Percentiles rank a stretch among this genome's conserved stretches.
Conservation (phyloP, 352 stramenopile genomes). For the Aphanomyces stellatus region DNA sequence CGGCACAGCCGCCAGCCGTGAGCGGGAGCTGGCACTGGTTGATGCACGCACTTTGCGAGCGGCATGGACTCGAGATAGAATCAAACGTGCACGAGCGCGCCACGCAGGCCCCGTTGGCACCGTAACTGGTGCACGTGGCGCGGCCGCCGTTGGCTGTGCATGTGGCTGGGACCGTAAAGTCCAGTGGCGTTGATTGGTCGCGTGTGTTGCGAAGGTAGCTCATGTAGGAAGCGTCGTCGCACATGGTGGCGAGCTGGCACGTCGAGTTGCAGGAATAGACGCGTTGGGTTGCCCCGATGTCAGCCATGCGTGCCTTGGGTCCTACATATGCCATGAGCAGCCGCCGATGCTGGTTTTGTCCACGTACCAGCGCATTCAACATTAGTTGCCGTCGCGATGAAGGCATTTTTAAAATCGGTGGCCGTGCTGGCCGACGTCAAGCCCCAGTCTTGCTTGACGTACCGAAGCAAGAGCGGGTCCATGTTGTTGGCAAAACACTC, state of each 20-base stretch:
- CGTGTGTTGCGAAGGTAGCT: not conserved
- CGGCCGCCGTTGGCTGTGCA: not conserved
- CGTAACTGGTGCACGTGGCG: not conserved
- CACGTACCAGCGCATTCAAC: not conserved
- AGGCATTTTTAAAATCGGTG: not conserved
- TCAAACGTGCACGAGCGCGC: conserved; percentile 5
- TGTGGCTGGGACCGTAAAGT: not conserved
- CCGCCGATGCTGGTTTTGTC: not conserved
- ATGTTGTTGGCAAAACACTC: not conserved
- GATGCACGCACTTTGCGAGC: not conserved
- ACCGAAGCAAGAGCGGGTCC: not conserved
- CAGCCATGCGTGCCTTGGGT: not conserved
- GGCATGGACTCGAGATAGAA: not conserved
- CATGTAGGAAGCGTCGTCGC: conserved; percentile 3
- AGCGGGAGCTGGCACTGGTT: not conserved
- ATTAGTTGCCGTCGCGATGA: not conserved
- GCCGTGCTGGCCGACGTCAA: not conserved
- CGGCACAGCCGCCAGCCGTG: not conserved
- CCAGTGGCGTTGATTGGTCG: not conserved
- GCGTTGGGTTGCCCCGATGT: not conserved
- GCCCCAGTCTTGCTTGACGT: not conserved
- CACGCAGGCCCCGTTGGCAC: not conserved
- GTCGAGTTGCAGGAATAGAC: conserved; percentile 2
- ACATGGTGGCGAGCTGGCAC: not conserved
- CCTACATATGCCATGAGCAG: not conserved